Conservation (phyloP, 78 protist species). For the Tieghemostelium lacteum region DNA sequence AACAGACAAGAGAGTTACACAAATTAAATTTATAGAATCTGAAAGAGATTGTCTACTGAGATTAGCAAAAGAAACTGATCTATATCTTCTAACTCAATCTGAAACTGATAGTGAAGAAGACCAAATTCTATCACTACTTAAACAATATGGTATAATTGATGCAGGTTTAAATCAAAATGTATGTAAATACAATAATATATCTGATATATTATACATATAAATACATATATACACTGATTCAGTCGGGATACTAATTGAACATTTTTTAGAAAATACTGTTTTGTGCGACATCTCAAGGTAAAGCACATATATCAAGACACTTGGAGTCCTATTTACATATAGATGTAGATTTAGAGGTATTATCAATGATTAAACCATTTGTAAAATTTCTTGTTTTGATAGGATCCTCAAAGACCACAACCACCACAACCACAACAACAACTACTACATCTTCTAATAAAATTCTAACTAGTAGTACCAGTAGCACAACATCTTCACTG, state of each 20-base stretch:
- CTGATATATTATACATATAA: background rate
- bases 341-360: constrained; percentile 40
- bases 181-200: background rate
- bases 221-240: background rate
- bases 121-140: constrained; percentile 7
- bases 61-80: constrained; percentile 36
- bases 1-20: constrained; percentile 34
- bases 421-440: constrained; percentile 34
- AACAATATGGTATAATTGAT: constrained; percentile 32
- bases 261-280: constrained; percentile 33
- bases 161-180: constrained; percentile 64
- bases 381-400: constrained; percentile 35
- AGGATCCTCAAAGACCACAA: constrained; percentile 7
- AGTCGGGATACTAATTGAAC: background rate
- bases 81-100: constrained; percentile 39
- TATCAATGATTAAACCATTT: constrained; percentile 55
- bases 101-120: constrained; percentile 41
- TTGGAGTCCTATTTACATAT: constrained; percentile 30
- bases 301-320: constrained; percentile 66
- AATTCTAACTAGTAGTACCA: background rate
- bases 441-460: background rate
- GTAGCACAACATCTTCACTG: background rate
- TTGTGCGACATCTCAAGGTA: constrained; percentile 77
- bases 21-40: constrained; percentile 49
- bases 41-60: constrained; percentile 25